phyloP scores from a whole-genome alignment of 768 basidiomycete species.

The Serendipita sp. region DNA sequence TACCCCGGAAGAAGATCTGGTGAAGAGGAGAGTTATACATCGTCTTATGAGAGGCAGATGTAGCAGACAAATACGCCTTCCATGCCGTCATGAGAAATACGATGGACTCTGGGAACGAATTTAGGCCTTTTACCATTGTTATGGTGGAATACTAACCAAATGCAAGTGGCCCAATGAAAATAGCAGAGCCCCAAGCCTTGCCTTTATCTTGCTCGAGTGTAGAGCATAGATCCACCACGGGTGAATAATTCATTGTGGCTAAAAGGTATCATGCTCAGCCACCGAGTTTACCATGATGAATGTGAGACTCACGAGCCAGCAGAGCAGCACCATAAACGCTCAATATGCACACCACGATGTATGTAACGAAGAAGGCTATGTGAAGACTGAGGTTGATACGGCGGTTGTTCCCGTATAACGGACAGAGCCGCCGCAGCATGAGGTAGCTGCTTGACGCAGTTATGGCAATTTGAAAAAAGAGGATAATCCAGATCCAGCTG shows the following conservation, averaged over 20 bases:
- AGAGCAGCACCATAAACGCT: background rate
- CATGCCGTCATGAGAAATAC: conserved; percentile 1
- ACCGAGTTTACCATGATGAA: background rate
- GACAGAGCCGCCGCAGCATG: background rate
- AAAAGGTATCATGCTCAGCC: background rate
- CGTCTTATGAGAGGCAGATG: background rate
- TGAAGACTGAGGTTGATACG: background rate
- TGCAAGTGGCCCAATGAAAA: background rate
- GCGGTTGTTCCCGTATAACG: background rate
- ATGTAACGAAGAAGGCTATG: background rate
- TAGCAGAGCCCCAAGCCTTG: background rate
- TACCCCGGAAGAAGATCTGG: conserved; percentile 6
- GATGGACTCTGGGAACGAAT: background rate
- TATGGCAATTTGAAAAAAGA: background rate
- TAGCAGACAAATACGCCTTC: background rate
- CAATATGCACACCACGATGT: background rate
- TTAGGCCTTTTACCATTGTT: background rate
- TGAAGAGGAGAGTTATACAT: conserved; percentile 1
- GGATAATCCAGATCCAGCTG: background rate
- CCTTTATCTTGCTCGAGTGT: background rate
- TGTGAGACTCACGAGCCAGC: background rate
- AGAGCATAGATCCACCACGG: background rate
- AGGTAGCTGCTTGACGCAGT: background rate
- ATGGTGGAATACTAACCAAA: background rate
- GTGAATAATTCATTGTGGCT: background rate